Percentiles rank a stretch among this genome's conserved stretches.
Evolutionary conservation across 1,139 yeast species (phyloP).

Genomic region (Blastobotrys malaysiensis): DNA sequence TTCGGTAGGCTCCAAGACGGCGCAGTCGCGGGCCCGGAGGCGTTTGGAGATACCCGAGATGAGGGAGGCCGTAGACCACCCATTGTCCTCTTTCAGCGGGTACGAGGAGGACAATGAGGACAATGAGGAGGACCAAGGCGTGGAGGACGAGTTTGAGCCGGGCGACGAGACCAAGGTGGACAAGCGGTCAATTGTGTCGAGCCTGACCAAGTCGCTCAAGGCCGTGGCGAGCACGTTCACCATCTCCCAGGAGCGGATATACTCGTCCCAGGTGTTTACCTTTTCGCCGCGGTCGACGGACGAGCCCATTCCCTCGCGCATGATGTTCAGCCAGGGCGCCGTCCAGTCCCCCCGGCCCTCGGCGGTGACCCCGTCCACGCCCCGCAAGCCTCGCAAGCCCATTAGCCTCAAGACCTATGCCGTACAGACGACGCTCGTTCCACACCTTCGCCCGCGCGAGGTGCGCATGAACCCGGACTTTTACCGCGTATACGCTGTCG

Average conservation of each 20-base stretch:
- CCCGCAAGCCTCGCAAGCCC: slow-evolving; percentile 9
- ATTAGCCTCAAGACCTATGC: slow-evolving; percentile 31
- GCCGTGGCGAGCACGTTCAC: slow-evolving; percentile 29
- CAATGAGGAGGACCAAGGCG: slow-evolving; percentile 5
- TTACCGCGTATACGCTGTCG: slow-evolving; percentile 34
- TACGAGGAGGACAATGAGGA: slow-evolving; percentile 4
- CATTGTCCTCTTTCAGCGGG: slow-evolving; percentile 2
- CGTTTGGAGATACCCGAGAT: slow-evolving; percentile 6
- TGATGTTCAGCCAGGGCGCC: slow-evolving; percentile 4
- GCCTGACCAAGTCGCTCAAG: slow-evolving; percentile 25
- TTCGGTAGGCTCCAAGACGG: slow-evolving; percentile 1
- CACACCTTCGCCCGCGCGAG: slow-evolving; percentile 30
- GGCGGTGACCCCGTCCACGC: neutral
- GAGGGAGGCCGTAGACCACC: slow-evolving; percentile 9
- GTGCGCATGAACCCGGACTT: slow-evolving; percentile 35
- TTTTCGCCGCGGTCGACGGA: slow-evolving; percentile 30
- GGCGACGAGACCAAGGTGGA: slow-evolving; percentile 7
- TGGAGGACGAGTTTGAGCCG: slow-evolving; percentile 7
- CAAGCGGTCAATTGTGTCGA: slow-evolving; percentile 21
- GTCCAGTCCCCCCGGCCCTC: slow-evolving; percentile 1
- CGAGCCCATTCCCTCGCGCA: slow-evolving; percentile 25
- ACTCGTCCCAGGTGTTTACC: slow-evolving; percentile 22
- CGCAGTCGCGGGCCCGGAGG: neutral
- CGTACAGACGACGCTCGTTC: slow-evolving; percentile 28
- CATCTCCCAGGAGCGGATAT: slow-evolving; percentile 22